Base-by-base conservation (phyloP, 441 rosid species). In the Populus trichocarpa region DNA sequence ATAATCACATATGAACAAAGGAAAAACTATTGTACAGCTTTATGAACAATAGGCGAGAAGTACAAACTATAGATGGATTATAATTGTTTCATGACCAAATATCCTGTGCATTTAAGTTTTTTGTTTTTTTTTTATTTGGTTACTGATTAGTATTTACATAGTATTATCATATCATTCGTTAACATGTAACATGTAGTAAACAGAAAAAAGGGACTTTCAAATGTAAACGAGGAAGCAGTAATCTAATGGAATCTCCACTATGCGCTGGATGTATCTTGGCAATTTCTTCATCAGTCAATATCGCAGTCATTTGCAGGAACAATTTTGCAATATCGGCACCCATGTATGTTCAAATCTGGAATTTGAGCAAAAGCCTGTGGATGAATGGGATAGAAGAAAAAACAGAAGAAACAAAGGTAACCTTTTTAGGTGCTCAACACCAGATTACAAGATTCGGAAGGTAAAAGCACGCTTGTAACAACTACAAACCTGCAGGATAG, bases 261-360 rank as follows among this genome's bases (percentile, higher is more conserved):
- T 92, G 99, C 59, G 85, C 81, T 33, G 91, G 90, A 80, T 96
- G 98, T 78, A 94, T 83, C 81, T 87, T 84, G 75, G 86, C 85
- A 67, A 92, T 92, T 88, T 96, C 98, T 79, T 90, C 96, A 87
- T 96, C 90, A 26, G 92, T 84, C 97, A n/a, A n/a, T n/a, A 96
- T 92, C 84, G 84, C 33, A 64, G 89, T 83, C 97, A 94, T 96
- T 83, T 92, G 96, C 87, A 85, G 91, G 83, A 96, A 94, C 78
- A 94, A 77, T 82, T 94, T 90, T 68, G 84, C 89, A 78, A 96
- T 90, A 84, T 96, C 92, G 46, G 98, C 99, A 83, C 99, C 99
- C 98, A 96, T 94, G 89, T 91, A 94, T 79, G 70, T 81, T 88
- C 32, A 96, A 78, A 77, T 91, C 91, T 22, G 96, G 90, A 82